A percentile compares a stretch with the other conserved stretches of the same genome.
Conservation (phyloP, 2,329 filamentous ascomycete genomes). For the Aspergillus sp. region DNA sequence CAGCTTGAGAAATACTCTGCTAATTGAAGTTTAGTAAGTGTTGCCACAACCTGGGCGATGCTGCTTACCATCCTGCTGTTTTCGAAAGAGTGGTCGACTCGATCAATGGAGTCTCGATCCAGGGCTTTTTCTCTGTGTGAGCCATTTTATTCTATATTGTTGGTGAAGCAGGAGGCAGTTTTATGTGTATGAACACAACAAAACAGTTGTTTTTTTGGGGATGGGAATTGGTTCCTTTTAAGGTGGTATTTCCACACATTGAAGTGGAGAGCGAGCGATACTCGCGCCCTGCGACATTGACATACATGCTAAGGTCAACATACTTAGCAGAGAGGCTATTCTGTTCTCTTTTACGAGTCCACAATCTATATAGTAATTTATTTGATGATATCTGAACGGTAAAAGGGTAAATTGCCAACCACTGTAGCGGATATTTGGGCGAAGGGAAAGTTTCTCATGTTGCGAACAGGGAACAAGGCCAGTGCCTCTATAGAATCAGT, state of each 20-base stretch:
- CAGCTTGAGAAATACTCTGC: slow-evolving; percentile 80
- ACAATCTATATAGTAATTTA: background rate
- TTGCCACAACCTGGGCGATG: background rate
- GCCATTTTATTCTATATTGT: slow-evolving; percentile 1
- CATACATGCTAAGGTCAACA: background rate
- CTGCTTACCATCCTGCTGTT: slow-evolving; percentile 41
- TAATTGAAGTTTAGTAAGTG: slow-evolving; percentile 20
- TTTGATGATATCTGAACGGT: background rate
- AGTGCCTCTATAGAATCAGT: background rate
- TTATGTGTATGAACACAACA: background rate
- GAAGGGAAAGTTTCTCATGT: background rate
- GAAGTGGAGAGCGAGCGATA: background rate
- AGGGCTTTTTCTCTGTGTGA: slow-evolving; percentile 32
- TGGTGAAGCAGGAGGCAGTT: background rate
- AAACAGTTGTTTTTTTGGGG: background rate
- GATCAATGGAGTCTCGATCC: slow-evolving; percentile 46
- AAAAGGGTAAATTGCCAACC: background rate
- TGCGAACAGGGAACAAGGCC: background rate
- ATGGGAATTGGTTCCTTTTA: background rate
- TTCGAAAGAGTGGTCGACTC: slow-evolving; percentile 43
- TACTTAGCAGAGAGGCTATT: background rate
- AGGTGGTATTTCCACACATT: background rate
- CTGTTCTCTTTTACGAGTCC: background rate
- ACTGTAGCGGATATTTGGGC: background rate
- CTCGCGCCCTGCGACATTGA: background rate